These are phyloP conservation scores for Fraxinus anomala DNA, from an alignment of 257 asterid genomes.

Conservation along the genomic window DNA sequence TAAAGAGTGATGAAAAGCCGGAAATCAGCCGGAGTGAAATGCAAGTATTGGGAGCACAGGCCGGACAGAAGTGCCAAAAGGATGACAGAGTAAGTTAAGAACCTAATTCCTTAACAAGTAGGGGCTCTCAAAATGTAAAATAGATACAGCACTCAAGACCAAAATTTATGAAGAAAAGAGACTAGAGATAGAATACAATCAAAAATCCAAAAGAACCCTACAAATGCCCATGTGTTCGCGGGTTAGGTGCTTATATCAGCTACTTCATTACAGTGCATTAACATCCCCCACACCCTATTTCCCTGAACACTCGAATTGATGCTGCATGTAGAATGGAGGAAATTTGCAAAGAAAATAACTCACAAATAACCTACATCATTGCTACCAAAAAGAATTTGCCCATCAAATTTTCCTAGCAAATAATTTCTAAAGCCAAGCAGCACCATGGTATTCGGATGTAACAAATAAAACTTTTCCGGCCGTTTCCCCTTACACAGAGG, in stretches of 20 bases:
- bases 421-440: neutral
- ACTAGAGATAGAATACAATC: neutral
- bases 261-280: neutral
- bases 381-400: neutral
- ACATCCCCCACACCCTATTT: neutral
- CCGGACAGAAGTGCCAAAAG: neutral
- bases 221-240: neutral
- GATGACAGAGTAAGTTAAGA: neutral
- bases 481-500: neutral
- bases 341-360: neutral
- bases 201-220: neutral
- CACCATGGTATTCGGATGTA: neutral
- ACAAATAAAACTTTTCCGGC: neutral
- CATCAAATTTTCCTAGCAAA: neutral
- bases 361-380: neutral
- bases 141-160: neutral
- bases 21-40: neutral
- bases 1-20: neutral
- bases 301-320: neutral
- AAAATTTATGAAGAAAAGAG: neutral
- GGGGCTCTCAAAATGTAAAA: neutral
- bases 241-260: neutral
- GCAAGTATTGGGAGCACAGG: neutral
- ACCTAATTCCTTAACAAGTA: neutral
- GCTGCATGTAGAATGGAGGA: neutral